phyloP scores from a whole-genome alignment of 192 early-diverging fungal species.

The Umbelopsis isabellina region DNA sequence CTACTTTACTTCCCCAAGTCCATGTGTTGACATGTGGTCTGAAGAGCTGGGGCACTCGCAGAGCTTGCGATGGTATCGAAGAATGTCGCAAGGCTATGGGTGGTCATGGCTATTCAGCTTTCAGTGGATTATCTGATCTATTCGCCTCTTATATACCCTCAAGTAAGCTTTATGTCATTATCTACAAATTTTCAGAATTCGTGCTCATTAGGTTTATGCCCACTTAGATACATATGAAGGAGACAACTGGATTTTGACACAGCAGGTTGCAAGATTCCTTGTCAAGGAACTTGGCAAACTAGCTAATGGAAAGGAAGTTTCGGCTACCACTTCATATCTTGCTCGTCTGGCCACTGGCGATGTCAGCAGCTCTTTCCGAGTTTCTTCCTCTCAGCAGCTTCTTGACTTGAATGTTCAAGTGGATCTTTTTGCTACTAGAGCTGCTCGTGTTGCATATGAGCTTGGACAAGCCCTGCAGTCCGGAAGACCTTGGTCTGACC shows the following conservation, averaged over 20 bases:
- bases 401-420: conserved; percentile 61
- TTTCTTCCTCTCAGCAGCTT: conserved; percentile 32
- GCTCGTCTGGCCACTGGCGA: conserved; percentile 32
- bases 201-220: background rate
- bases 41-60: conserved; percentile 64
- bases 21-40: conserved; percentile 70
- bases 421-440: conserved; percentile 68
- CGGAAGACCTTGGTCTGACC: conserved; percentile 67
- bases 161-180: conserved; percentile 45
- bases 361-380: conserved; percentile 28
- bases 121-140: conserved; percentile 67
- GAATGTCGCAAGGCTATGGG: conserved; percentile 74
- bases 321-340: conserved; percentile 39
- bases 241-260: conserved; percentile 67
- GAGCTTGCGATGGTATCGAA: conserved; percentile 64
- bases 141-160: conserved; percentile 64
- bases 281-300: conserved; percentile 62
- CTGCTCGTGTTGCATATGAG: conserved; percentile 61
- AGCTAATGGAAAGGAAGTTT: conserved; percentile 40
- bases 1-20: conserved; percentile 62
- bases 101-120: conserved; percentile 74
- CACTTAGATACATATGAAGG: conserved; percentile 55
- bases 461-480: conserved; percentile 56
- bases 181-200: background rate
- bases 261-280: conserved; percentile 76